Conservation (phyloP, 2,329 filamentous ascomycete genomes). For the Cladophialophora exuberans region DNA sequence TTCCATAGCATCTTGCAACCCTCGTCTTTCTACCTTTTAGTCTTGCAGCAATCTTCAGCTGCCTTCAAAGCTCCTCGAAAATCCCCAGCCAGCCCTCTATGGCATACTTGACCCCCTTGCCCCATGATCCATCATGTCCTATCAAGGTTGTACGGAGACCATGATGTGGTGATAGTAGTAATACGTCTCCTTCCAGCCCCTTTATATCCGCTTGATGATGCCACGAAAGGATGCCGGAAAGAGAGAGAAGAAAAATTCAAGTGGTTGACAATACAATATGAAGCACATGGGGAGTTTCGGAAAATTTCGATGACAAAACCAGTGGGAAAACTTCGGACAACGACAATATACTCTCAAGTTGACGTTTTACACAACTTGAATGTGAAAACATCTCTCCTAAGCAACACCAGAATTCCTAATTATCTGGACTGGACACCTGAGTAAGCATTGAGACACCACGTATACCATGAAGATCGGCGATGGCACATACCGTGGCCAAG, state of each 20-base stretch:
- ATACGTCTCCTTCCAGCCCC: too few species aligned
- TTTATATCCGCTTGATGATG: too few species aligned
- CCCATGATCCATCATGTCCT: too few species aligned
- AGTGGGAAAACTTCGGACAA: background rate
- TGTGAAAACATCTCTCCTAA: too few species aligned
- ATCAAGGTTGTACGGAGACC: too few species aligned
- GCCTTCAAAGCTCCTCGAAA: too few species aligned
- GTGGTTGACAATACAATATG: background rate
- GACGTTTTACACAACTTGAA: too few species aligned
- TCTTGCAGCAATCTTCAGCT: too few species aligned
- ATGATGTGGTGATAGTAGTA: background rate
- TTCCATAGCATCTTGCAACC: background rate
- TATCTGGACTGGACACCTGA: too few species aligned
- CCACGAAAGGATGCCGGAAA: background rate
- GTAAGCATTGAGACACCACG: background rate
- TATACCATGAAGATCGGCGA: slow-evolving; percentile 29
- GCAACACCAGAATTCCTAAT: too few species aligned
- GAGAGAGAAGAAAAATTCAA: background rate
- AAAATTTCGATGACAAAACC: background rate
- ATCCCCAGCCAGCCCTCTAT: too few species aligned
- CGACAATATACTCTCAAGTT: background rate
- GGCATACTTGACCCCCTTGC: too few species aligned
- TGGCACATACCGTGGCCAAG: slow-evolving; percentile 20
- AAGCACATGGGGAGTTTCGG: background rate
- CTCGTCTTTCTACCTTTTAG: background rate